Conservation (phyloP, 805 yeast species). For the Starmerella cellae region DNA sequence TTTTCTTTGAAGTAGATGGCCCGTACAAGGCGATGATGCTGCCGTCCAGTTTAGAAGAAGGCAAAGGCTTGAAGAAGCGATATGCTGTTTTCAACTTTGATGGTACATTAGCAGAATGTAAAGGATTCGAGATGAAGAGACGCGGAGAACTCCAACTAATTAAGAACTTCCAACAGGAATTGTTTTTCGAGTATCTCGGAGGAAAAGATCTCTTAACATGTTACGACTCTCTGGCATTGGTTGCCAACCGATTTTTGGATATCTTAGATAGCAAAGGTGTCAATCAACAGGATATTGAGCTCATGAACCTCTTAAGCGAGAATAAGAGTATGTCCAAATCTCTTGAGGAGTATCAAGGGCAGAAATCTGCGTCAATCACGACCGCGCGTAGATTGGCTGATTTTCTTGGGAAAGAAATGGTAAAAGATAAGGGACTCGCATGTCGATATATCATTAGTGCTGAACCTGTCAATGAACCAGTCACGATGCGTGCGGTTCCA, state of each 20-base stretch:
- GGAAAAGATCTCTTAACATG: slow-evolving; percentile 70
- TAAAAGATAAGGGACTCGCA: slow-evolving; percentile 88
- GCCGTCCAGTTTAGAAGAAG: slow-evolving; percentile 96
- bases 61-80: slow-evolving; percentile 87
- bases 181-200: slow-evolving; percentile 78
- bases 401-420: slow-evolving; percentile 91
- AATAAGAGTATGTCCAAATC: slow-evolving; percentile 91
- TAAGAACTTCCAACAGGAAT: slow-evolving; percentile 88
- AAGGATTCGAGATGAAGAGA: slow-evolving; percentile 92
- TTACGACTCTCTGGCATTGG: slow-evolving; percentile 77
- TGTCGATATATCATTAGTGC: slow-evolving; percentile 85
- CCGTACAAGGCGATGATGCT: slow-evolving; percentile 95
- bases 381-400: slow-evolving; percentile 91
- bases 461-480: slow-evolving; percentile 73
- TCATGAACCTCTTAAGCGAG: slow-evolving; percentile 89
- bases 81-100: slow-evolving; percentile 95
- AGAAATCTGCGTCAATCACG: slow-evolving; percentile 88
- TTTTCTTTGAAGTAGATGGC: slow-evolving; percentile 96
- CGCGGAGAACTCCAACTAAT: slow-evolving; percentile 91
- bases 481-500: slow-evolving; percentile 92
- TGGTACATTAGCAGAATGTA: slow-evolving; percentile 85
- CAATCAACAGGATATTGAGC: slow-evolving; percentile 82
- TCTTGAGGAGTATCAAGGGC: slow-evolving; percentile 73
- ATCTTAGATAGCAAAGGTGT: slow-evolving; percentile 77
- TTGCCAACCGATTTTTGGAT: slow-evolving; percentile 93